Evolutionary conservation across 768 basidiomycete genomes (phyloP).

Genomic region (Botryobasidium botryosum): DNA sequence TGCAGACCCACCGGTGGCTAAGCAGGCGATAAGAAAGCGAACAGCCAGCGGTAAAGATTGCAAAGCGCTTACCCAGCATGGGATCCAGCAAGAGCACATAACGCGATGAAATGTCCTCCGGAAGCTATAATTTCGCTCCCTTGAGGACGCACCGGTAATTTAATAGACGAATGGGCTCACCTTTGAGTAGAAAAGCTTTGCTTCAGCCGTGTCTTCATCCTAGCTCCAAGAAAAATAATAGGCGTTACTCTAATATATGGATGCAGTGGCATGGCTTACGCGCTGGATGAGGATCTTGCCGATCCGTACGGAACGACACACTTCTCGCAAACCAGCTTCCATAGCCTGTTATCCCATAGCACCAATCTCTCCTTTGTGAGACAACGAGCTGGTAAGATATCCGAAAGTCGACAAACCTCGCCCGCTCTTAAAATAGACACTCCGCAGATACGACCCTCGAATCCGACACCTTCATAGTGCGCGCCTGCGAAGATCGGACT

Average conservation of each 20-base stretch:
- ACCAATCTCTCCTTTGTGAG: slow-evolving; percentile 13
- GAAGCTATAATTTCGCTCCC: slow-evolving; percentile 39
- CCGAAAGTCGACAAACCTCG: slow-evolving; percentile 36
- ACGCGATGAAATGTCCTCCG: slow-evolving; percentile 77
- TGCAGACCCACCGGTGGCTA: slow-evolving; percentile 91
- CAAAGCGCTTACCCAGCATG: slow-evolving; percentile 61
- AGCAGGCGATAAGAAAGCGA: neutral
- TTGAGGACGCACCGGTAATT: neutral
- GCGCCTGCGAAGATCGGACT: slow-evolving; percentile 37
- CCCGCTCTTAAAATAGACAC: slow-evolving; percentile 91
- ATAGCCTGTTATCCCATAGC: slow-evolving; percentile 49
- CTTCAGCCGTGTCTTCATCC: slow-evolving; percentile 89
- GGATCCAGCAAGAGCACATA: slow-evolving; percentile 93
- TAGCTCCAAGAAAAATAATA: slow-evolving; percentile 19
- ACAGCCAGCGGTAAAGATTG: slow-evolving; percentile 2
- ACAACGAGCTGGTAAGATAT: neutral
- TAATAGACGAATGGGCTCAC: slow-evolving; percentile 22
- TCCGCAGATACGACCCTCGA: slow-evolving; percentile 92
- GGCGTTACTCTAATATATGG: neutral
- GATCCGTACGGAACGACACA: slow-evolving; percentile 84
- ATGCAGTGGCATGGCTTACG: slow-evolving; percentile 27
- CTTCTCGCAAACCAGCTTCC: slow-evolving; percentile 93
- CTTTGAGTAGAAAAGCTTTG: slow-evolving; percentile 87
- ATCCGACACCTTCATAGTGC: slow-evolving; percentile 78
- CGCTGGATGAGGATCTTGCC: slow-evolving; percentile 97